These are phyloP conservation scores for Kingdonia uniflora DNA, from an alignment of 164 flowering plant genomes.

Conservation along the genomic window DNA sequence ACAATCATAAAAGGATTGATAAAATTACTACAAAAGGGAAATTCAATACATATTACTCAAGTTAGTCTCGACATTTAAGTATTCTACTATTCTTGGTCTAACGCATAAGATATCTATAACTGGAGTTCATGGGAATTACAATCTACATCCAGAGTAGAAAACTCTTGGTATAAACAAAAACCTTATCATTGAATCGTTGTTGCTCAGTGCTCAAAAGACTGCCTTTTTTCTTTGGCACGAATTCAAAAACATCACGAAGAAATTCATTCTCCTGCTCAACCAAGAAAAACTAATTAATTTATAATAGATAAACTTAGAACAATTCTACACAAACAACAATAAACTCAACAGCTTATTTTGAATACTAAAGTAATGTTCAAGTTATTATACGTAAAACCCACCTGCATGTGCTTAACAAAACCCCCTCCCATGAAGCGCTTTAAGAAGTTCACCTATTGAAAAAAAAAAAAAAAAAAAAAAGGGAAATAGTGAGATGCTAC, in stretches of 20 bases:
- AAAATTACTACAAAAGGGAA: no score
- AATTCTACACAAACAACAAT: neutral
- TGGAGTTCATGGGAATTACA: no score
- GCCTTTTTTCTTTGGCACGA: slow-evolving; percentile 50
- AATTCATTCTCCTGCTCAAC: slow-evolving; percentile 65
- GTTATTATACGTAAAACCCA: slow-evolving; percentile 7
- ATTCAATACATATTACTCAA: no score
- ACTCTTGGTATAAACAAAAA: no score
- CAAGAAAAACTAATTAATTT: neutral
- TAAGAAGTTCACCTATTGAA: slow-evolving; percentile 64
- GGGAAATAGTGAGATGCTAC: neutral
- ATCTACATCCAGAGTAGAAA: no score
- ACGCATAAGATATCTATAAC: neutral
- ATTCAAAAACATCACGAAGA: slow-evolving; percentile 72
- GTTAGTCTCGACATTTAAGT: no score
- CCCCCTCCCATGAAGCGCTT: slow-evolving; percentile 88
- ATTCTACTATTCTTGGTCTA: no score
- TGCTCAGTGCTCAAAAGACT: slow-evolving; percentile 16
- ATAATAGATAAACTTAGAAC: neutral
- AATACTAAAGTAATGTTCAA: neutral
- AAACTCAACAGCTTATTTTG: neutral
- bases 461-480: neutral
- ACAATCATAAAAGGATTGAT: no score
- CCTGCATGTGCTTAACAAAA: slow-evolving; percentile 97
- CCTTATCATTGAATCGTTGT: slow-evolving; percentile 39